Conservation (phyloP, 2,329 filamentous ascomycete genomes). For the Aspergillus sp. region DNA sequence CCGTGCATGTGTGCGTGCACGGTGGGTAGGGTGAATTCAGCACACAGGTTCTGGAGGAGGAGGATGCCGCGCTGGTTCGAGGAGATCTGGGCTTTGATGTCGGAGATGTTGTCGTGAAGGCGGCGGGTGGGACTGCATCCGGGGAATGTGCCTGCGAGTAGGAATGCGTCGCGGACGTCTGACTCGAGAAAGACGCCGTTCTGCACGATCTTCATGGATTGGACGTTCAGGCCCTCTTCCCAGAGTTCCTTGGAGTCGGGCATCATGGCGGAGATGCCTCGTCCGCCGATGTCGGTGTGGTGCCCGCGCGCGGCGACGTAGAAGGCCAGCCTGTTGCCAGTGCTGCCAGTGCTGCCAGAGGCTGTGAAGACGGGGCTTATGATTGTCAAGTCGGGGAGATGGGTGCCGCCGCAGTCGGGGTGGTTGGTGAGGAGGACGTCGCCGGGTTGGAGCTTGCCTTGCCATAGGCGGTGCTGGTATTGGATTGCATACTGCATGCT, state of each 20-base stretch:
- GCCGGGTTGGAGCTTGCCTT: constrained; percentile 71
- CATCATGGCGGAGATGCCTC: constrained; percentile 81
- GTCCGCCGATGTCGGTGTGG: constrained; percentile 82
- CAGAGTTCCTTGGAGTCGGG: constrained; percentile 48
- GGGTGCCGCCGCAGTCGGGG: constrained; percentile 79
- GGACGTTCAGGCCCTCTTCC: constrained; percentile 49
- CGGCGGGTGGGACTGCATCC: constrained; percentile 78
- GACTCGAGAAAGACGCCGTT: constrained; percentile 77
- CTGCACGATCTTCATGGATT: constrained; percentile 63
- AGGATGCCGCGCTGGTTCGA: constrained; percentile 82
- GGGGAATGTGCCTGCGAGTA: constrained; percentile 68
- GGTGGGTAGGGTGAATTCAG: constrained; percentile 68
- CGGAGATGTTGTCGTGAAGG: constrained; percentile 78
- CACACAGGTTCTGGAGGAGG: background rate
- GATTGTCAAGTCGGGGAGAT: constrained; percentile 79
- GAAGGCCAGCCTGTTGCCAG: constrained; percentile 68
- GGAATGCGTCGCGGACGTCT: constrained; percentile 68
- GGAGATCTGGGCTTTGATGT: constrained; percentile 81
- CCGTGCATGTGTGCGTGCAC: constrained; percentile 82
- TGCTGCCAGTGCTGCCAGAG: constrained; percentile 38
- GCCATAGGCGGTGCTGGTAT: constrained; percentile 77
- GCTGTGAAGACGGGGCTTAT: constrained; percentile 70
- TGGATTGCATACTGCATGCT: constrained; percentile 80
- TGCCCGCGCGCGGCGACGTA: constrained; percentile 79
- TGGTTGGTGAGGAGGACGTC: constrained; percentile 84